Percentiles rank a stretch among this genome's conserved stretches.
These are phyloP conservation scores for Trichosanthes truncata DNA, from an alignment of 306 rosid genomes.

Conservation along the genomic window DNA sequence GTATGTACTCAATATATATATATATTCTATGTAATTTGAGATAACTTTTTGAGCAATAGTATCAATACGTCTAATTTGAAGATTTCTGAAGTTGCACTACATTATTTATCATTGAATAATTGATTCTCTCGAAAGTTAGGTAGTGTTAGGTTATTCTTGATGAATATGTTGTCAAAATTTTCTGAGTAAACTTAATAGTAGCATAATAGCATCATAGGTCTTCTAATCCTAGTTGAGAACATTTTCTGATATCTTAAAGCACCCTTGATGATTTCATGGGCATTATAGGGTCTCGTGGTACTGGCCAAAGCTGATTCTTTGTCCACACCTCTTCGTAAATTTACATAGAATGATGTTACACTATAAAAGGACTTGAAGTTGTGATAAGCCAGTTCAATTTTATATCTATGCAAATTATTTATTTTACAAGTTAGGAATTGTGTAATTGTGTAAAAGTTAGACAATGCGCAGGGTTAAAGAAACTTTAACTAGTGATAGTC, in stretches of 20 bases:
- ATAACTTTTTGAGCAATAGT: neutral
- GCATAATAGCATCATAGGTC: neutral
- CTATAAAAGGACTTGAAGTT: neutral
- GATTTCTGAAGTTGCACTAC: neutral
- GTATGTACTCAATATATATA: neutral
- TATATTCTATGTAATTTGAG: neutral
- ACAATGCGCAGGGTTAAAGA: conserved; percentile 73
- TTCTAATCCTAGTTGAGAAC: neutral
- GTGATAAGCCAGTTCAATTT: neutral
- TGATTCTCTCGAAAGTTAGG: neutral
- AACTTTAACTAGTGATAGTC: conserved; percentile 33
- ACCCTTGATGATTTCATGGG: neutral
- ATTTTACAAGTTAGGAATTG: conserved; percentile 16
- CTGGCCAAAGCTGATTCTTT: neutral
- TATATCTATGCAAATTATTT: neutral
- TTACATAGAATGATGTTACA: neutral
- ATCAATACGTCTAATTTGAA: neutral
- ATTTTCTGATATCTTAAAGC: neutral
- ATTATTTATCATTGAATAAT: neutral
- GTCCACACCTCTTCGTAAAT: neutral
- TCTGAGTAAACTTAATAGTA: neutral
- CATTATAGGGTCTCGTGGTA: neutral
- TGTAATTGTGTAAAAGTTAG: conserved; percentile 45
- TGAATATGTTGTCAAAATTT: neutral
- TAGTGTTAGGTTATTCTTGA: neutral